These are phyloP conservation scores for Dactylis glomerata DNA, from an alignment of 176 grass and related monocot genomes.

Conservation along the genomic window DNA sequence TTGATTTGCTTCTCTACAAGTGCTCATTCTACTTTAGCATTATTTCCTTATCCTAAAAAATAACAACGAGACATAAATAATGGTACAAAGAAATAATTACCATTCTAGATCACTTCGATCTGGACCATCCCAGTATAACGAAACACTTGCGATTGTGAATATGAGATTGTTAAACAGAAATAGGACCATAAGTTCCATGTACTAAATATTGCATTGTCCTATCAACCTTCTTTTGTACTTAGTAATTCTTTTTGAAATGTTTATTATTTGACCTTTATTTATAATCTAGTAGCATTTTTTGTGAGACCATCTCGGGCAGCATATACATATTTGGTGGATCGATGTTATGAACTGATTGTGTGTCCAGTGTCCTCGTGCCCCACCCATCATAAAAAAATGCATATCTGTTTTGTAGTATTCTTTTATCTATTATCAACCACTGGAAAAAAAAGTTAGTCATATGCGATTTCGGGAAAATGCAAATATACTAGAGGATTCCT, in stretches of 20 bases:
- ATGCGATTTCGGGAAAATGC: background rate
- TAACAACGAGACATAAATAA: background rate
- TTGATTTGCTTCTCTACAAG: background rate
- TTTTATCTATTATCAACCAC: background rate
- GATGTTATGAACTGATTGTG: background rate
- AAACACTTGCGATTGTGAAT: background rate
- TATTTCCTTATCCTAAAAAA: background rate
- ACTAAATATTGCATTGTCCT: background rate
- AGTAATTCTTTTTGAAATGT: background rate
- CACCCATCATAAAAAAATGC: background rate
- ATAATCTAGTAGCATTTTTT: background rate
- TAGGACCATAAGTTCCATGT: background rate
- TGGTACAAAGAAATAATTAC: background rate
- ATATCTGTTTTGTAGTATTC: background rate
- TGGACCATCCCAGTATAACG: background rate
- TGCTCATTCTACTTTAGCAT: background rate
- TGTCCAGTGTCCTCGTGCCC: background rate
- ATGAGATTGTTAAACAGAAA: background rate
- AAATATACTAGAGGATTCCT: background rate
- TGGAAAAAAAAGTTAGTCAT: background rate
- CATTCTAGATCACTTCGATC: background rate
- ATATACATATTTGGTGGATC: background rate
- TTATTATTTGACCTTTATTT: background rate
- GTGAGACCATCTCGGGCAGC: background rate
- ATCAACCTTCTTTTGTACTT: background rate